phyloP scores from a whole-genome alignment of 192 early-diverging fungal genomes.

The Backusella morwellensis region DNA sequence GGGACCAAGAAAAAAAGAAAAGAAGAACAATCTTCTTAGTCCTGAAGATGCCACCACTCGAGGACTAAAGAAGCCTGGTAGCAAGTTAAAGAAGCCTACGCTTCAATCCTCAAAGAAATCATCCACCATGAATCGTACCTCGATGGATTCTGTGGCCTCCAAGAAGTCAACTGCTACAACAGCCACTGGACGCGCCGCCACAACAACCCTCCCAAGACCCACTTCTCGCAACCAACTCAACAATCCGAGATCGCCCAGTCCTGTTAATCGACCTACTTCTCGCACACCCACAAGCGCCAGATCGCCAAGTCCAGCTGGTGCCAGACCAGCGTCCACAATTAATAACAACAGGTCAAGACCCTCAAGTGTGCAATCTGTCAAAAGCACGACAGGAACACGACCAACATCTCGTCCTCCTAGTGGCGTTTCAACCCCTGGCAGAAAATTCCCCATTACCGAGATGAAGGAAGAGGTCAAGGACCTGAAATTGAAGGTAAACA shows the following conservation, averaged over 20 bases:
- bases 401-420: constrained; percentile 12
- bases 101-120: not conserved
- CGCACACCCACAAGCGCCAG: not conserved
- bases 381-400: not conserved
- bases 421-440: constrained; percentile 4
- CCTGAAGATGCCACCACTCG: constrained; percentile 14
- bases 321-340: not conserved
- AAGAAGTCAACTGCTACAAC: not conserved
- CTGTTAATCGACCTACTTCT: constrained; percentile 6
- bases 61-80: constrained; percentile 11
- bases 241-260: not conserved
- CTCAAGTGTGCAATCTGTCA: constrained; percentile 1
- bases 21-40: constrained; percentile 15
- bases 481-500: constrained; percentile 32
- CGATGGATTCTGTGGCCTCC: not conserved
- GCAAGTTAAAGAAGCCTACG: constrained; percentile 10
- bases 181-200: not conserved
- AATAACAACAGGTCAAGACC: not conserved
- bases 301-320: not conserved
- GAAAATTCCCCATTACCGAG: constrained; percentile 27
- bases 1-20: constrained; percentile 31
- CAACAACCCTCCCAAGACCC: not conserved
- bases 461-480: constrained; percentile 35
- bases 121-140: not conserved
- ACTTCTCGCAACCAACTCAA: constrained; percentile 12